Evolutionary conservation across 208 protist species (phyloP).

Genomic region (Acanthamoeba lenticulata): DNA sequence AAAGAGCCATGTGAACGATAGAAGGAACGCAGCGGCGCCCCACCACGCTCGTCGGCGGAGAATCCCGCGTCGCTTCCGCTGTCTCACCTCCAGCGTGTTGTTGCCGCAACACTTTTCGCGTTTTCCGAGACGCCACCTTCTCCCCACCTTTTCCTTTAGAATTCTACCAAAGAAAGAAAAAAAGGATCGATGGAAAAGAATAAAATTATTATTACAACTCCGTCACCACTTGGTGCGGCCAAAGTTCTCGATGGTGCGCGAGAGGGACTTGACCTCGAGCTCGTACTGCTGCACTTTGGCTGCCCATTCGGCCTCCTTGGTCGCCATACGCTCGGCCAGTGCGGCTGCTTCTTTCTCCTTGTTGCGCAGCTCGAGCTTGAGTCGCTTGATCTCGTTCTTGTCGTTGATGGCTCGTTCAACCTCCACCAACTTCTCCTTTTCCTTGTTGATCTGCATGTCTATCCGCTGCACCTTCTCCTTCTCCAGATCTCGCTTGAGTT

Average conservation of each 20-base stretch:
- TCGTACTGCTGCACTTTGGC: slow-evolving; percentile 10
- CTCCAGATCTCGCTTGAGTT: slow-evolving; percentile 17
- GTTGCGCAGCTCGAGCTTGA: slow-evolving; percentile 4
- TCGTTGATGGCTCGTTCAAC: slow-evolving; percentile 15
- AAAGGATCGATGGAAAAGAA: too few species aligned
- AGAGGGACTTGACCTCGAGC: background rate
- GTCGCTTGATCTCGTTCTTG: slow-evolving; percentile 37
- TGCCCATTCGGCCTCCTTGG: background rate
- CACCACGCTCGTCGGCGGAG: too few species aligned
- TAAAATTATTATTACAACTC: too few species aligned
- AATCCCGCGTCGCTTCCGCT: too few species aligned
- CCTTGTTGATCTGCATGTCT: slow-evolving; percentile 36
- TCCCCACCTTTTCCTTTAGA: too few species aligned
- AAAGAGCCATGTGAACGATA: too few species aligned
- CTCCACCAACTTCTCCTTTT: slow-evolving; percentile 17
- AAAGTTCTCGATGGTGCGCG: slow-evolving; percentile 31
- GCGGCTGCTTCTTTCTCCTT: background rate
- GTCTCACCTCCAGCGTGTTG: too few species aligned
- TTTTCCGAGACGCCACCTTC: too few species aligned
- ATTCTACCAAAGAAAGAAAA: too few species aligned
- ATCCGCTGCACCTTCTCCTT: slow-evolving; percentile 31
- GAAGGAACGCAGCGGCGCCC: too few species aligned
- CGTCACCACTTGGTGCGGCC: slow-evolving; percentile 29
- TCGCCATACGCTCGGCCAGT: background rate
- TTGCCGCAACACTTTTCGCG: too few species aligned